Base-by-base conservation (phyloP, 1,139 yeast species). In the Blastobotrys petasosporus region DNA sequence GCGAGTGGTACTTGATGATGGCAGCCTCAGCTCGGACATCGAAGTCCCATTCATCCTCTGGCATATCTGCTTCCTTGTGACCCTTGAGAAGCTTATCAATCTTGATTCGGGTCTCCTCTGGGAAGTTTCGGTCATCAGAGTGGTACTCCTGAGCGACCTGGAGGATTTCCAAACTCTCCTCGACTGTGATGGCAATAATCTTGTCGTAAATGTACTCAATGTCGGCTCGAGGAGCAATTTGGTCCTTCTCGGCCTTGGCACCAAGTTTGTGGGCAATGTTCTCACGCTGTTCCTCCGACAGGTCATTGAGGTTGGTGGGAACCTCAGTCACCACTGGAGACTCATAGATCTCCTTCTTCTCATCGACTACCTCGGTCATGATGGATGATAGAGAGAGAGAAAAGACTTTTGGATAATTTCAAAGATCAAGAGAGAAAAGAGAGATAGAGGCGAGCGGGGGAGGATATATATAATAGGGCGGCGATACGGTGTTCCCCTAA, bases 71-170 rank as follows among this genome's bases (percentile, higher is more conserved):
- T 23, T 40, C 45, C 32, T 48, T 47, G 7, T 47, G 47, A 6
- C 51, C 53, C 7, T 46, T 47, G 3, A 50, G 37, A 9, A 54
- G 43, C 34, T 39, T 35, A 31, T 44, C 45, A 16, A 54, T 47
- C 32, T 39, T 43, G n/a, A 46, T 51, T 39, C 45, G 29, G 7
- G 54, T 49, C 17, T 20, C 42, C 7, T 68, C 44, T 10, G 78
- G 73, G 52, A 77, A 71, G 55, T 79, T 79, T 41, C 72, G 69
- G 59, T 79, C 85, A 37, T 64, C 69, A 2, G 59, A 54, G 54
- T 76, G 79, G 30, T 71, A 69, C 1, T 54, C 63, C 3, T 69
- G 49, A 4, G 74, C 67, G 12, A 66, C 62, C 41, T 61, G 56
- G 43, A 79, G 62, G 39, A 76, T 69, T 17, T 61, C 65, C 2